Evolutionary conservation across 495 filamentous ascomycete species (phyloP), one percentile per base, ranked within the genome.

Genomic region (Evernia prunastri): DNA sequence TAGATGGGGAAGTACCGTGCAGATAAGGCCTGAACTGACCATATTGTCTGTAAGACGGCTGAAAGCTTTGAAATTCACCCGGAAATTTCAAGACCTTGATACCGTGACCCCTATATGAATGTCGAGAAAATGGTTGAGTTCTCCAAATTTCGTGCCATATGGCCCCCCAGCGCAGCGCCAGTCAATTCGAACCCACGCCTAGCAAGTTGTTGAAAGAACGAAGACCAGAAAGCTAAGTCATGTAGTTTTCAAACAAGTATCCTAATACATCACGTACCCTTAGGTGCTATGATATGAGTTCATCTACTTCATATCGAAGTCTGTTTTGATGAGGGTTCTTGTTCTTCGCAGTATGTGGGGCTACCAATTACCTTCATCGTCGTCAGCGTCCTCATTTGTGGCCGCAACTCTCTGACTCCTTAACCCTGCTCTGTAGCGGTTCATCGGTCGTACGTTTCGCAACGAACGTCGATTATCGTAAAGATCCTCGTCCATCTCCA

Each of bases 1-100:
- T 98, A 93, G 88, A 64, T n/a, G 5, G n/a, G n/a, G 25, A 18
- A 27, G 58, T 45, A n/a, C 6, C 36, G 29, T 57, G 51, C 40
- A 58, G 27, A 49, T 37, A 39, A 33, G 33, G 23, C 33, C 23
- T 27, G 27, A 53, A 39, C 23, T 1, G 35, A 33, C 8, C 1
- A 33, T 15, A 17, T 20, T 54, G 51, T 33, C 29, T 18, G 11
- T 7, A 18, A 33, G 7, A 33, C 17, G 6, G 15, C 31, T 13
- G 27, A 31, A 31, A 18, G 49, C 49, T 54, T 54, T 33, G 51
- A 54, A 7, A 33, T 54, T 33, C 17, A 54, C 29, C 27, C 29
- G 3, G 20, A 20, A 0, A 8, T 13, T 54, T n/a, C 4, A 3
- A 33, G 51, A 54, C 7, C 3, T 54, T 11, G 12, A 27, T 29